Percentiles rank a stretch among this genome's conserved stretches.
These are phyloP conservation scores for Lojkania enalia DNA, from an alignment of 2,329 filamentous ascomycete species.

Conservation along the genomic window DNA sequence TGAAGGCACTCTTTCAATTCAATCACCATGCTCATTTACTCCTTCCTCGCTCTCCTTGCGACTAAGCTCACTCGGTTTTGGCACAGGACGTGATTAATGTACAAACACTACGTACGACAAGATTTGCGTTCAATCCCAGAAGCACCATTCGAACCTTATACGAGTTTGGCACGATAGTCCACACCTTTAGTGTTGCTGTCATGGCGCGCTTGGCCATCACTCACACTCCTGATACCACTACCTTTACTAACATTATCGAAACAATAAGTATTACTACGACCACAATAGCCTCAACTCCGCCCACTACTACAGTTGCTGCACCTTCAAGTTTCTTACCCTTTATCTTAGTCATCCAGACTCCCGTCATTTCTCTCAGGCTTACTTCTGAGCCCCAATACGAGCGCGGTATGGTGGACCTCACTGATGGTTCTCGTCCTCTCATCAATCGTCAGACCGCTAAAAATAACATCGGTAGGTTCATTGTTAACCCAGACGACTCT, in stretches of 20 bases:
- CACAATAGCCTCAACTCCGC: slow-evolving; percentile 17
- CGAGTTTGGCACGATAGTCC: slow-evolving; percentile 14
- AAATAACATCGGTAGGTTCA: slow-evolving; percentile 22
- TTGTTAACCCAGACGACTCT: slow-evolving; percentile 18
- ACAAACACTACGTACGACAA: no score
- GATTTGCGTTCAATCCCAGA: slow-evolving; percentile 13
- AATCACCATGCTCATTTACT: slow-evolving; percentile 4
- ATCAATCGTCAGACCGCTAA: slow-evolving; percentile 21
- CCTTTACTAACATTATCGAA: slow-evolving; percentile 23
- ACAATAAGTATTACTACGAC: slow-evolving; percentile 16
- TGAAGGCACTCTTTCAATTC: slow-evolving; percentile 1
- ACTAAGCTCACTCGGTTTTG: no score
- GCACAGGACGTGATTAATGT: no score
- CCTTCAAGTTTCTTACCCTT: slow-evolving; percentile 23
- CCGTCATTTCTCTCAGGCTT: neutral
- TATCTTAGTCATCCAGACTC: slow-evolving; percentile 1
- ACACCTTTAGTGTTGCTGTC: slow-evolving; percentile 12
- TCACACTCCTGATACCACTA: slow-evolving; percentile 24
- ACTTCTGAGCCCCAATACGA: slow-evolving; percentile 23
- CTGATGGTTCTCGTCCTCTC: slow-evolving; percentile 10
- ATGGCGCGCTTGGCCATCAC: slow-evolving; percentile 21
- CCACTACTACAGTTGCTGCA: slow-evolving; percentile 18
- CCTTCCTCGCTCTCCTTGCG: no score
- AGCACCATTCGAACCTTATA: slow-evolving; percentile 19
- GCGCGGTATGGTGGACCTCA: slow-evolving; percentile 17